A percentile compares a stretch with the other conserved stretches of the same genome.
These are phyloP conservation scores for Rhexocercosporidium sp. DNA, from an alignment of 2,329 filamentous ascomycete genomes.

Conservation along the genomic window DNA sequence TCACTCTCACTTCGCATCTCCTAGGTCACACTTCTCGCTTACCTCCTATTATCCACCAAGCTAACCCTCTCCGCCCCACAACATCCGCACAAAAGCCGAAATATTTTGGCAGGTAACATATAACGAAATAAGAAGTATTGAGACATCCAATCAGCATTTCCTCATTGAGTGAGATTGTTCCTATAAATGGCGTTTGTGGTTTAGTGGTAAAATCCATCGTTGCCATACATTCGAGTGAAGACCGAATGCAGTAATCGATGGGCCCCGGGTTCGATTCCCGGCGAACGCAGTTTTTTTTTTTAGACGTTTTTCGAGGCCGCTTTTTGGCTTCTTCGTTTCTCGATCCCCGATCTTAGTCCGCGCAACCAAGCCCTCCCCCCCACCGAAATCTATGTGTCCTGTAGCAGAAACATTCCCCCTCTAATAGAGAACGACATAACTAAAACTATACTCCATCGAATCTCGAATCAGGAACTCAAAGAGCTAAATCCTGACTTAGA, in stretches of 20 bases:
- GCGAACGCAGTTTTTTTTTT: slow-evolving; percentile 16
- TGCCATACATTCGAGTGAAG: slow-evolving; percentile 11
- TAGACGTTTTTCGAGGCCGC: not conserved
- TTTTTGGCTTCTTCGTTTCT: not conserved
- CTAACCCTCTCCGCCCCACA: too few relatives aligned
- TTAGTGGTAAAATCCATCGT: slow-evolving; percentile 44
- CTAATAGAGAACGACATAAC: not conserved
- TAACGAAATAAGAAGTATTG: not conserved
- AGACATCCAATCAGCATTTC: not conserved
- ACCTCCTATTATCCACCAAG: too few relatives aligned
- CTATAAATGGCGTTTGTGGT: slow-evolving; percentile 43
- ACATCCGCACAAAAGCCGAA: not conserved
- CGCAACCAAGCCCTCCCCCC: not conserved
- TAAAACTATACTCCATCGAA: not conserved
- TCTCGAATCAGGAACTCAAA: not conserved
- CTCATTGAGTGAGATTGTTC: not conserved
- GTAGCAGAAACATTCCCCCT: too few relatives aligned
- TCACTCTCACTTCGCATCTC: too few relatives aligned
- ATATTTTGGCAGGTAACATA: not conserved
- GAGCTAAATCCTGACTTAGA: not conserved
- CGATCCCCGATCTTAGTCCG: not conserved
- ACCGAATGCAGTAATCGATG: slow-evolving; percentile 9
- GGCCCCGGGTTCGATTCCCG: slow-evolving; percentile 27
- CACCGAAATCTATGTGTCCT: not conserved
- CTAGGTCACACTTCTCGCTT: too few relatives aligned